Base-by-base conservation (phyloP, 495 filamentous ascomycete species). In the Xylaria scruposa region DNA sequence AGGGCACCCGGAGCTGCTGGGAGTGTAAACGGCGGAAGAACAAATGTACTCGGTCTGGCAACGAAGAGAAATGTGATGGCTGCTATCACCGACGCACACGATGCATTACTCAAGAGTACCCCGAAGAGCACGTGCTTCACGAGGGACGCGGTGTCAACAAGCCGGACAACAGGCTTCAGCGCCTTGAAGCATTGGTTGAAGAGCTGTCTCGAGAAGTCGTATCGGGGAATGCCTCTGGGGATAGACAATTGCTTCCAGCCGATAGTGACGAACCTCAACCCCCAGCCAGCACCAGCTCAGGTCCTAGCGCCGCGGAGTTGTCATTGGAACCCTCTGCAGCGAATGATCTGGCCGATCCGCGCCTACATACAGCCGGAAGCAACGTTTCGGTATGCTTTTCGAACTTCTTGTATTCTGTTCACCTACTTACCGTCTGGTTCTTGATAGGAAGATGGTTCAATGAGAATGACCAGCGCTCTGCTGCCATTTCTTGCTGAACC, bases 1-100 rank as follows among this genome's bases (percentile, higher is more conserved):
- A 86, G 69, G 85, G 86, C 15, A 87, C 85, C 1, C 80, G 77
- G 17, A 85, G 83, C 67, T 88, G 85, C 71, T 87, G 84, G 84
- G 85, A 86, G 70, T 87, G 86, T 76, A 85, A 85, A 66, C 82
- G 81, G 61, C 81, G 85, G 3, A 88, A 88, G 67, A 80, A 83
- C 61, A 78, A 80, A 51, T 88, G 86, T 74, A 83, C 75, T n/a
- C 72, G 74, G 33, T 66, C 76, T 5, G 72, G 75, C 10, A 65
- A 68, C 8, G 78, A 82, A 38, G 56, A 75, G 19, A 76, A 77
- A 51, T 89, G 87, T 68, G 75, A 78, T 51, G 79, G 80, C 21
- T 88, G 87, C 69, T 68, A 72, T 36, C 76, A 83, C 46, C 83
- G 85, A 1, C 75, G 77, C 19, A 76, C 78, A 1, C 74, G 69